Base-by-base conservation (phyloP, 129 eudicot species). In the Helichrysum umbraculigerum region DNA sequence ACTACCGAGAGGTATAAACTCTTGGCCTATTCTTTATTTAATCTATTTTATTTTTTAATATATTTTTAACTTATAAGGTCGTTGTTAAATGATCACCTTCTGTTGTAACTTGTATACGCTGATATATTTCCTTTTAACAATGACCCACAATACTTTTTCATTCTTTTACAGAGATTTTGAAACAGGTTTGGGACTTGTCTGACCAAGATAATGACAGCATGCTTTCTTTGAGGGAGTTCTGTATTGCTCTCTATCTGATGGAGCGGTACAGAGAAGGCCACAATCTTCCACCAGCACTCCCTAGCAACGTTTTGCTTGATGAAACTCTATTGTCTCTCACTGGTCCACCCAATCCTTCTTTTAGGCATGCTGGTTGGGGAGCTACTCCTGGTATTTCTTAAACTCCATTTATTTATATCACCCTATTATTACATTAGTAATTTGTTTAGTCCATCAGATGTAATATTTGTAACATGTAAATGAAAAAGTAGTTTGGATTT, bases 171-270 rank as follows among this genome's bases (percentile, higher is more conserved):
- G 98, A 94, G 88, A 81, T 94, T 71, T 82, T 91, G 81, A 94
- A 91, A 90, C 96, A 91, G 91, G 97, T 91, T 28, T 94, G 98
- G 98, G 97, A 94, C 81, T 79, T 94, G 64, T 88, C 94, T 14
- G 98, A 94, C 79, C 93, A 94, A 89, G 98, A 94, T 80, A 86
- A 84, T 39, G 98, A 94, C 79, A 89, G 96, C 88, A 94, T 94
- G 98, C 98, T 94, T 75, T 88, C 98, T 67, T 73, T 94, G 85
- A 87, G 93, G 88, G 98, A 94, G 76, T 94, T 94, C 70, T 94
- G 98, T 42, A 70, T 91, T 75, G 91, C 98, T 64, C 93, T 94
- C 17, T 91, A 91, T 80, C 71, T 91, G 73, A 94, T 94, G 98
- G 98, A 94, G 79, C 85, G 90, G 33, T 87, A 87, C 87, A 87